Base-by-base conservation (phyloP, 2,329 filamentous ascomycete genomes). In the Colletotrichum sansevieriae region DNA sequence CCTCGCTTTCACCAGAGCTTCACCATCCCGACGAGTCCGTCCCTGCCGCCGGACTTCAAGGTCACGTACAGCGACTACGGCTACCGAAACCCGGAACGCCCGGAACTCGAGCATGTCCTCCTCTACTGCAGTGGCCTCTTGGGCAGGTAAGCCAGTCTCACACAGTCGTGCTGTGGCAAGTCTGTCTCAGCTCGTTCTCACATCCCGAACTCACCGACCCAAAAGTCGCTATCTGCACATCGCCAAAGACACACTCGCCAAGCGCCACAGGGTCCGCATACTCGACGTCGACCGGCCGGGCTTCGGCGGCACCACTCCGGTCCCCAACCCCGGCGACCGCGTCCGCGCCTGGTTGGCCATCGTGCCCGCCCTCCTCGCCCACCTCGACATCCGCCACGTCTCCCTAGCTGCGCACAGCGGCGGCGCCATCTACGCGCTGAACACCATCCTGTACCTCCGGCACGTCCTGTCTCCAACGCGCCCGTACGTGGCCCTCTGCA, bases 221-320 rank as follows among this genome's bases (percentile, higher is more conserved):
- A 8, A 29, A 20, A 65, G 65, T 49, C 65, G 65, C 35, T 33
- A 49, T 25, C 25, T 76, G 73, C 75, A 77, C 46, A 60, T 76
- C 15, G 72, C 75, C 70, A 79, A 80, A 62, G 76, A 81, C 61
- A 63, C 70, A 2, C 64, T 79, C 3, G 79, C 78, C 15, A 75
- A 74, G 56, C 57, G 71, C 43, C 71, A 79, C 68, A 69, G 73
- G 20, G 70, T 81, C 20, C 77, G 79, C 37, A 73, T 81, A 52
- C 73, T 81, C 63, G 68, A 70, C 63, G 64, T 72, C 0, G 78
- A 81, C 66, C 71, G 79, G 6, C 79, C 80, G 0, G 79, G 79
- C 9, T 75, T 81, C 47, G 80, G 79, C 11, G 74, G 75, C 8
- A 80, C 78, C 6, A 75, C 75, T 15, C 66, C 74, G 8, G 57